Percentiles rank a stretch among this genome's conserved stretches.
Conservation (phyloP, 208 protist genomes). For the Acanthamoeba polyphaga region DNA sequence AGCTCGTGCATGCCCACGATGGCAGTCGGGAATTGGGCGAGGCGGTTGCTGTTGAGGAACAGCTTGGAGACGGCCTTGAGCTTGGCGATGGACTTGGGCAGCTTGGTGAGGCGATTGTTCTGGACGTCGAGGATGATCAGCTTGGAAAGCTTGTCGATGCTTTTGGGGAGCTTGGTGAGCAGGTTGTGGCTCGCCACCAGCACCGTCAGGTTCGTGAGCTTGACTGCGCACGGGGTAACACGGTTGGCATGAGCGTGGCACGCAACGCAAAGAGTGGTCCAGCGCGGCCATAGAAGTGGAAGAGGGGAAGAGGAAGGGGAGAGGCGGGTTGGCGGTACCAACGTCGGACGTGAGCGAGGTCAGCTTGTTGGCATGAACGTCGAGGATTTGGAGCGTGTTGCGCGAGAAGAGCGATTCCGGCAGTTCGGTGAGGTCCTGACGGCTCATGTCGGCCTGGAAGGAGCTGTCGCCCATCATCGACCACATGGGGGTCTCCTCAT, state of each 20-base stretch:
- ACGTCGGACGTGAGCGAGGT: not conserved
- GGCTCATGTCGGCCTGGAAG: conserved; percentile 61
- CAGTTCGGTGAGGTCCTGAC: conserved; percentile 48
- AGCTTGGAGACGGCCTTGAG: conserved; percentile 52
- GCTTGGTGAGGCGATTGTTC: conserved; percentile 59
- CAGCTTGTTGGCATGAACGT: conserved; percentile 61
- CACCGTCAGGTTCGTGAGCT: conserved; percentile 69
- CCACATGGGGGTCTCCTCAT: conserved; percentile 58
- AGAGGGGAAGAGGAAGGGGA: not conserved
- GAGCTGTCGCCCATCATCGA: conserved; percentile 70
- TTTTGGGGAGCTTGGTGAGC: conserved; percentile 39
- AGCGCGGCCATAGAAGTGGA: not conserved
- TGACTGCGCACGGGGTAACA: not conserved
- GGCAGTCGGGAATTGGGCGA: conserved; percentile 21
- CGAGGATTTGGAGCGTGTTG: conserved; percentile 54
- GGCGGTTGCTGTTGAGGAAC: conserved; percentile 61
- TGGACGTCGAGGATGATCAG: conserved; percentile 62
- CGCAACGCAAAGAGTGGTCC: not conserved
- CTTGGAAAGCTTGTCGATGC: conserved; percentile 55
- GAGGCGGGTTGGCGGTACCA: not conserved
- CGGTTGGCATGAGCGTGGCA: not conserved
- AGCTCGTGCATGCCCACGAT: conserved; percentile 35
- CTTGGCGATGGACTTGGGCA: conserved; percentile 32
- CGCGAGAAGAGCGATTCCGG: conserved; percentile 33
- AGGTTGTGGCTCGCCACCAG: conserved; percentile 67